Percentiles rank a stretch among this genome's conserved stretches.
These are phyloP conservation scores for Penicillium soppii DNA, from an alignment of 495 filamentous ascomycete species.

Conservation along the genomic window DNA sequence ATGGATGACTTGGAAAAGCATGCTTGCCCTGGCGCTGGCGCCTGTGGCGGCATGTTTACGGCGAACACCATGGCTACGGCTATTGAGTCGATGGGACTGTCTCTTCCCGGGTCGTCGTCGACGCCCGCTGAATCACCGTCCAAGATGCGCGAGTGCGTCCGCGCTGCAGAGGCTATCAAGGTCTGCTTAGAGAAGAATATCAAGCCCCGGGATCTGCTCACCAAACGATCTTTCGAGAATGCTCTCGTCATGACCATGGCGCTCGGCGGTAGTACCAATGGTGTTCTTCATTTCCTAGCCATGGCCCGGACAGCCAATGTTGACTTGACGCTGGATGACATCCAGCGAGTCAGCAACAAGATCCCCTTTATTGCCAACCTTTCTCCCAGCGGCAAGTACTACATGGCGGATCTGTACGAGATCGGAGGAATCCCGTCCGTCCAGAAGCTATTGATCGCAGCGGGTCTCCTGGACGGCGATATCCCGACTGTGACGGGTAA, in stretches of 20 bases:
- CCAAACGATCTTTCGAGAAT: slow-evolving; percentile 85
- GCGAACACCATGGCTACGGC: slow-evolving; percentile 98
- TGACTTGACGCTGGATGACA: slow-evolving; percentile 78
- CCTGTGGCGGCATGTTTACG: slow-evolving; percentile 97
- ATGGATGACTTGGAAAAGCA: slow-evolving; percentile 84
- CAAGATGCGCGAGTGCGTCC: slow-evolving; percentile 89
- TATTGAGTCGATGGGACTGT: slow-evolving; percentile 93
- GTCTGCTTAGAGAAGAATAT: slow-evolving; percentile 87
- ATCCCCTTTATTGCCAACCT: slow-evolving; percentile 94
- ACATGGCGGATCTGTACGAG: slow-evolving; percentile 94
- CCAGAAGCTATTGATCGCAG: slow-evolving; percentile 86
- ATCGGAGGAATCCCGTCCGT: slow-evolving; percentile 90
- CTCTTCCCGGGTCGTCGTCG: slow-evolving; percentile 84
- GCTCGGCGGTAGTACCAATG: slow-evolving; percentile 87
- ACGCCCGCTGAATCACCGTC: slow-evolving; percentile 84
- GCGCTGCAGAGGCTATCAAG: slow-evolving; percentile 82
- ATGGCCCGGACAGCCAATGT: slow-evolving; percentile 92
- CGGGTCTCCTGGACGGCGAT: slow-evolving; percentile 75
- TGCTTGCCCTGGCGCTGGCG: slow-evolving; percentile 86
- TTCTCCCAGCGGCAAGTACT: slow-evolving; percentile 81
- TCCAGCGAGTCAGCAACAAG: slow-evolving; percentile 84
- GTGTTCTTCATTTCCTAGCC: slow-evolving; percentile 89
- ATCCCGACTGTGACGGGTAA: slow-evolving; percentile 92
- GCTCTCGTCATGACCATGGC: slow-evolving; percentile 92
- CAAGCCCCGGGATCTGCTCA: slow-evolving; percentile 78